Percentiles rank a stretch among this genome's conserved stretches.
Conservation (phyloP, 768 basidiomycete species). For the Cystofilobasidium macerans region DNA sequence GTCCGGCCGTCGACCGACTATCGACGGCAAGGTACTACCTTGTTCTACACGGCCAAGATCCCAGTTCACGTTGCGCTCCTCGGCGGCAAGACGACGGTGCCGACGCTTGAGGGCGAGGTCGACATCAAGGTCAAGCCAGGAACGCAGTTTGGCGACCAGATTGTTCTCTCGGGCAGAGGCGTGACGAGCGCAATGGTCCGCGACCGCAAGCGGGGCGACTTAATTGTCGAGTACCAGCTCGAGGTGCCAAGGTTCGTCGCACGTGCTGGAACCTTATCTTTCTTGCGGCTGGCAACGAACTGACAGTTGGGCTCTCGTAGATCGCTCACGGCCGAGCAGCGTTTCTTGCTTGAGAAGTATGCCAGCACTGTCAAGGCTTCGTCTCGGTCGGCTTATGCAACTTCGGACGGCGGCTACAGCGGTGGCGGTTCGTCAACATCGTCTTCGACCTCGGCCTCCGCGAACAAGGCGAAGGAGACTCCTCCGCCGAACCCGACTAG, state of each 20-base stretch:
- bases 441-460: not conserved
- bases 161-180: constrained; percentile 81
- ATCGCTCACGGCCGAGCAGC: constrained; percentile 20
- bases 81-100: constrained; percentile 84
- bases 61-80: constrained; percentile 83
- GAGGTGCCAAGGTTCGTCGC: constrained; percentile 72
- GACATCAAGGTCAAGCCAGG: constrained; percentile 84
- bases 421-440: not conserved
- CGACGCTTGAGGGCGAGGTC: constrained; percentile 89
- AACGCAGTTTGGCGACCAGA: constrained; percentile 94
- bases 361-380: constrained; percentile 6
- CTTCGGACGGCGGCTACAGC: not conserved
- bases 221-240: constrained; percentile 78
- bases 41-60: constrained; percentile 80
- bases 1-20: constrained; percentile 76
- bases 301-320: no score
- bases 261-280: not conserved
- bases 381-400: not conserved
- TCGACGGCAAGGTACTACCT: constrained; percentile 76
- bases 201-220: constrained; percentile 49
- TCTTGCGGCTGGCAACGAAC: no score
- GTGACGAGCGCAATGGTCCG: constrained; percentile 53
- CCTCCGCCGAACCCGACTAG: no score
- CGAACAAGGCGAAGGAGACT: no score
- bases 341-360: constrained; percentile 15